Conservation (phyloP, 2,329 filamentous ascomycete species). For the Thelonectria olida region DNA sequence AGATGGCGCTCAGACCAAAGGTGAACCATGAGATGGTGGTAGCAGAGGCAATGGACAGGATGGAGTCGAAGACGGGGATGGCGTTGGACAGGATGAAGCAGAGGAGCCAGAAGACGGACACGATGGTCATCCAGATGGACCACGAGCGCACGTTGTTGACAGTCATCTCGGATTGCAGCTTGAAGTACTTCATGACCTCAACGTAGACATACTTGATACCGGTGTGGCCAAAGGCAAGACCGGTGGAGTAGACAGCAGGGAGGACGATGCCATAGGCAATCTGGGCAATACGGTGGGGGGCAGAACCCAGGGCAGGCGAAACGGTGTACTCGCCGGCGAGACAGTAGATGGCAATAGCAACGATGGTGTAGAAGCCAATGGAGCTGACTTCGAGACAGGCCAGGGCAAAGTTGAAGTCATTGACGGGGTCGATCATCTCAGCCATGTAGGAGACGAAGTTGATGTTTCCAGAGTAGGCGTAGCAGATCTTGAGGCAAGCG, state of each 20-base stretch:
- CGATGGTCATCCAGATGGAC: conserved; percentile 46
- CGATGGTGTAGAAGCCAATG: conserved; percentile 38
- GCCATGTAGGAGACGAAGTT: conserved; percentile 49
- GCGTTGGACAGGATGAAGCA: conserved; percentile 49
- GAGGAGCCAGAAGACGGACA: conserved; percentile 46
- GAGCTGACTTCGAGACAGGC: conserved; percentile 36
- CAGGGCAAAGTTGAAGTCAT: conserved; percentile 43
- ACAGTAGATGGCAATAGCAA: conserved; percentile 41
- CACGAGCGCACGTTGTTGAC: conserved; percentile 45
- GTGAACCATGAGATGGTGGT: conserved; percentile 50
- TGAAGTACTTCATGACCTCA: conserved; percentile 44
- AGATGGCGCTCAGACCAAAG: conserved; percentile 47
- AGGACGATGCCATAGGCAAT: conserved; percentile 46
- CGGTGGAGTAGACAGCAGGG: conserved; percentile 42
- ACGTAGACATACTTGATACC: conserved; percentile 48
- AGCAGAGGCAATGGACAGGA: conserved; percentile 48
- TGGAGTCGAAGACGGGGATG: conserved; percentile 50
- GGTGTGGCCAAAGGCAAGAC: conserved; percentile 46
- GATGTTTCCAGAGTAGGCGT: conserved; percentile 50
- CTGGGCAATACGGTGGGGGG: conserved; percentile 33
- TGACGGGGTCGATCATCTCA: conserved; percentile 47
- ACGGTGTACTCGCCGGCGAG: conserved; percentile 41
- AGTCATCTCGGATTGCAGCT: conserved; percentile 45
- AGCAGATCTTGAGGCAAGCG: conserved; percentile 47
- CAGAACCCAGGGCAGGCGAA: conserved; percentile 39